Evolutionary conservation across 2,329 filamentous ascomycete species (phyloP).

Genomic region (Ophiocordyceps unilateralis): DNA sequence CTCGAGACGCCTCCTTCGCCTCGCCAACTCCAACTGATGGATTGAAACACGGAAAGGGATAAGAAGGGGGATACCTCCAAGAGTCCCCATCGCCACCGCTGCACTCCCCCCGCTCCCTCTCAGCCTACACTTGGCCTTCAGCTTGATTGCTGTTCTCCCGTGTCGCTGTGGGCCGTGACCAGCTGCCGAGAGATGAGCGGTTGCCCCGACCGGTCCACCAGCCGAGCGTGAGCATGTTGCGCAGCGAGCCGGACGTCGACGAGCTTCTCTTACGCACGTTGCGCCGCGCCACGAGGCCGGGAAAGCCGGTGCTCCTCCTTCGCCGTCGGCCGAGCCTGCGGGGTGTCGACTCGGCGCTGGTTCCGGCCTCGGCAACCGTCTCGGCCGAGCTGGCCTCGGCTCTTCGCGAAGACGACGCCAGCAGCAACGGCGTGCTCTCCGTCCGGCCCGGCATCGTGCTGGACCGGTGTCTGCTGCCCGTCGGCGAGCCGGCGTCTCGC

Average conservation of each 20-base stretch:
- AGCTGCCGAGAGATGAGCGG: conserved; percentile 3
- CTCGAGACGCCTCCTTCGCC: conserved; percentile 1
- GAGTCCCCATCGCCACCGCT: background rate
- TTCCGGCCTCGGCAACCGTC: conserved; percentile 9
- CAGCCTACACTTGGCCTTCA: conserved; percentile 2
- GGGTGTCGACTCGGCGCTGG: conserved; percentile 13
- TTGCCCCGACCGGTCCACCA: conserved; percentile 27
- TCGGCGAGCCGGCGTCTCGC: conserved; percentile 25
- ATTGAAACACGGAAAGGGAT: background rate
- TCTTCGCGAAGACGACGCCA: conserved; percentile 11
- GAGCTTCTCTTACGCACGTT: conserved; percentile 20
- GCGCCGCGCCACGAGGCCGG: conserved; percentile 38
- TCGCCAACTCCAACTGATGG: conserved; percentile 1
- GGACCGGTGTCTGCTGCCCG: conserved; percentile 24
- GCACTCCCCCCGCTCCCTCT: conserved; percentile 2
- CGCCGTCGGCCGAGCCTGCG: conserved; percentile 23
- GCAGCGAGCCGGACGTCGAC: conserved; percentile 30
- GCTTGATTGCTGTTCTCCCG: conserved; percentile 7
- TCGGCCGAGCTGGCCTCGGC: conserved; percentile 12
- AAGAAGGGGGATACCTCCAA: background rate
- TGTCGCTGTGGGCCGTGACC: conserved; percentile 3
- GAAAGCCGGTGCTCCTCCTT: conserved; percentile 43
- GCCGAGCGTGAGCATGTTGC: conserved; percentile 33
- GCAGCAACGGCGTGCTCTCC: conserved; percentile 23
- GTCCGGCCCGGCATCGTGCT: conserved; percentile 26